These are phyloP conservation scores for Bipolaris cookei DNA, from an alignment of 2,329 filamentous ascomycete species.

Conservation along the genomic window DNA sequence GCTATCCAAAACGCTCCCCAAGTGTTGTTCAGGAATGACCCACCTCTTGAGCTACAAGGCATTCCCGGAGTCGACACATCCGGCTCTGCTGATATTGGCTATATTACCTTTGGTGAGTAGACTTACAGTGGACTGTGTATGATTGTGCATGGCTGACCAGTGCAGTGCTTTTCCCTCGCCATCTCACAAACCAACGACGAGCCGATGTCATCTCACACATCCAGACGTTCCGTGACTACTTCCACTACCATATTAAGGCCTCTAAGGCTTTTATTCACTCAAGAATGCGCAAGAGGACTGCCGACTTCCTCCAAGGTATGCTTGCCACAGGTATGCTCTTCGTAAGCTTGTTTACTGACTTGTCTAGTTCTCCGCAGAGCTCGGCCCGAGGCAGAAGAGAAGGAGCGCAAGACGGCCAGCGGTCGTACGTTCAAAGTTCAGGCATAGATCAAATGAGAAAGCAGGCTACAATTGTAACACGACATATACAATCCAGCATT, in stretches of 20 bases:
- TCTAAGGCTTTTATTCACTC: conserved; percentile 99
- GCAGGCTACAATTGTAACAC: neutral
- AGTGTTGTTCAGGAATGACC: conserved; percentile 93
- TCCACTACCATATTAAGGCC: conserved; percentile 99
- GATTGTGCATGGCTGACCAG: conserved; percentile 21
- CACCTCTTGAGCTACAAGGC: conserved; percentile 86
- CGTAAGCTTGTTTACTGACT: conserved; percentile 44
- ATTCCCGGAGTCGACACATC: conserved; percentile 78
- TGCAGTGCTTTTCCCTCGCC: conserved; percentile 90
- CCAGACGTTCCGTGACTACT: conserved; percentile 99
- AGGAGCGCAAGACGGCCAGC: conserved; percentile 97
- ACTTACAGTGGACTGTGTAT: conserved; percentile 21
- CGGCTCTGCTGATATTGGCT: conserved; percentile 86
- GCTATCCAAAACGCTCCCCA: conserved; percentile 98
- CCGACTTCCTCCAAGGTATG: conserved; percentile 95
- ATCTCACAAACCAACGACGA: conserved; percentile 87
- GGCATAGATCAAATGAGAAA: conserved; percentile 31
- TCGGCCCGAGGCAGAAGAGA: conserved; percentile 92
- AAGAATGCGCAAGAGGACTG: conserved; percentile 94
- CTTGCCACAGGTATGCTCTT: neutral
- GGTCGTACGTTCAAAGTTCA: conserved; percentile 85
- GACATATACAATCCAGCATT: neutral
- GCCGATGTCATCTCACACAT: conserved; percentile 98
- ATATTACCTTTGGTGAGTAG: conserved; percentile 89
- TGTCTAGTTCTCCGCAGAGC: conserved; percentile 86